These are phyloP conservation scores for Penicillium sp. DNA, from an alignment of 2,329 filamentous ascomycete genomes.

Conservation along the genomic window DNA sequence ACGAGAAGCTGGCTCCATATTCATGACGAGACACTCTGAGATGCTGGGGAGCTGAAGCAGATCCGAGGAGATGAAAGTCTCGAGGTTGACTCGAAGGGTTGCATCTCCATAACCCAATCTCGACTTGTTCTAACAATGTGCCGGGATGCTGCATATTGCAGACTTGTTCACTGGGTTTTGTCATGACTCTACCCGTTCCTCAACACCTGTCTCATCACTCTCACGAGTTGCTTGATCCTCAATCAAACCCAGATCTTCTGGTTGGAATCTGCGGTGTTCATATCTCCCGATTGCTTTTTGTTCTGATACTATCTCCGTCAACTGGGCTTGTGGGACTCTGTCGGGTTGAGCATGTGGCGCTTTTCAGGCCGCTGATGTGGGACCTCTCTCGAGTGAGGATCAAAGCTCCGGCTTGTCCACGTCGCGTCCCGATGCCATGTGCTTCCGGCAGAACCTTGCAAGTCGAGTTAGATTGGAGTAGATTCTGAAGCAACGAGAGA, in stretches of 20 bases:
- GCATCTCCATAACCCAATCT: slow-evolving; percentile 9
- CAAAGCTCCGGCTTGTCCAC: slow-evolving; percentile 91
- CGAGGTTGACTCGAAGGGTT: slow-evolving; percentile 17
- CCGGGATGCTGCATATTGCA: slow-evolving; percentile 15
- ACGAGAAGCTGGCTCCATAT: slow-evolving; percentile 61
- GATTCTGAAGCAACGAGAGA: slow-evolving; percentile 19
- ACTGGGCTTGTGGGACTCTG: neutral
- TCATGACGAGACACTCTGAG: slow-evolving; percentile 14
- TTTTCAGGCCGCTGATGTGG: slow-evolving; percentile 48
- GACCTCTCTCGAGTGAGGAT: slow-evolving; percentile 92
- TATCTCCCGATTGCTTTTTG: slow-evolving; percentile 14
- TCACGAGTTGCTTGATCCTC: neutral
- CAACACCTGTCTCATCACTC: slow-evolving; percentile 12
- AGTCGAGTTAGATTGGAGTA: slow-evolving; percentile 12
- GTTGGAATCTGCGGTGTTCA: slow-evolving; percentile 9
- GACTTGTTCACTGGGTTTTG: slow-evolving; percentile 19
- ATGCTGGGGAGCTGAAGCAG: slow-evolving; percentile 22
- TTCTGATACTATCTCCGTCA: slow-evolving; percentile 4
- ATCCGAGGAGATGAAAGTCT: slow-evolving; percentile 29
- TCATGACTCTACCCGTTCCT: slow-evolving; percentile 16
- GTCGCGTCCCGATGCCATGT: slow-evolving; percentile 30
- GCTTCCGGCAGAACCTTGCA: slow-evolving; percentile 7
- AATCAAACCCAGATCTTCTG: slow-evolving; percentile 14
- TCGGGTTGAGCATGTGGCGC: slow-evolving; percentile 19
- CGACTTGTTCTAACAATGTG: slow-evolving; percentile 7